Evolutionary conservation across 1,284 basidiomycete genomes (phyloP).

Genomic region (Cerioporus squamosus): DNA sequence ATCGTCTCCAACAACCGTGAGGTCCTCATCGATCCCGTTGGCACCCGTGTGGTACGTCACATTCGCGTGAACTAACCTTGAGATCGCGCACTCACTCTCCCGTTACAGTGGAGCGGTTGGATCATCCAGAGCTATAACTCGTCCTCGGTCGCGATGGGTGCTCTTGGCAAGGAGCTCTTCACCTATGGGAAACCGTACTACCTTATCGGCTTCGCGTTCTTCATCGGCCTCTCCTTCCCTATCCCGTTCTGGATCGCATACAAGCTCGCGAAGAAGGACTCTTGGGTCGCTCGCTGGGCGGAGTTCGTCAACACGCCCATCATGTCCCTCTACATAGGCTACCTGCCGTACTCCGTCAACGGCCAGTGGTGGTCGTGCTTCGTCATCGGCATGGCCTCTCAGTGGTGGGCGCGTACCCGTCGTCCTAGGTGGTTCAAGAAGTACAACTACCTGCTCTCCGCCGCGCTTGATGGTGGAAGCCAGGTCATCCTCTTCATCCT

Average conservation of each 20-base stretch:
- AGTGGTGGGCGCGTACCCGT: slow-evolving; percentile 52
- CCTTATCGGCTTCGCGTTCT: slow-evolving; percentile 51
- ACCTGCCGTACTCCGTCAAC: slow-evolving; percentile 59
- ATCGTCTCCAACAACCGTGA: slow-evolving; percentile 53
- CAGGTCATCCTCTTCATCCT: slow-evolving; percentile 53
- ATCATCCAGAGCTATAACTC: slow-evolving; percentile 57
- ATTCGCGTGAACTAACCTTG: no score
- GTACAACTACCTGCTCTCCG: slow-evolving; percentile 51
- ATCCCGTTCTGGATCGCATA: slow-evolving; percentile 55
- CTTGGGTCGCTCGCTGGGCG: slow-evolving; percentile 37
- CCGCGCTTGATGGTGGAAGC: slow-evolving; percentile 51
- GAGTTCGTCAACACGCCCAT: slow-evolving; percentile 56
- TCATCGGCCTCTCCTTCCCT: slow-evolving; percentile 53
- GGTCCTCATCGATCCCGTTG: slow-evolving; percentile 51
- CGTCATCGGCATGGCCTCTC: slow-evolving; percentile 49
- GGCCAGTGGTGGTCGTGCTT: slow-evolving; percentile 53
- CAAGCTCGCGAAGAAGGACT: slow-evolving; percentile 41
- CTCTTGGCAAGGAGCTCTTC: slow-evolving; percentile 53
- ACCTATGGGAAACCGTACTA: slow-evolving; percentile 50
- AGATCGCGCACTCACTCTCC: no score
- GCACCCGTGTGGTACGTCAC: slow-evolving; percentile 40
- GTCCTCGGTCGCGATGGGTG: slow-evolving; percentile 61
- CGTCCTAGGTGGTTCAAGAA: slow-evolving; percentile 55
- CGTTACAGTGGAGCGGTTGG: slow-evolving; percentile 51
- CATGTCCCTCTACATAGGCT: slow-evolving; percentile 55